Conservation (phyloP, 495 filamentous ascomycete species). For the Pseudotulostoma volvatum region DNA sequence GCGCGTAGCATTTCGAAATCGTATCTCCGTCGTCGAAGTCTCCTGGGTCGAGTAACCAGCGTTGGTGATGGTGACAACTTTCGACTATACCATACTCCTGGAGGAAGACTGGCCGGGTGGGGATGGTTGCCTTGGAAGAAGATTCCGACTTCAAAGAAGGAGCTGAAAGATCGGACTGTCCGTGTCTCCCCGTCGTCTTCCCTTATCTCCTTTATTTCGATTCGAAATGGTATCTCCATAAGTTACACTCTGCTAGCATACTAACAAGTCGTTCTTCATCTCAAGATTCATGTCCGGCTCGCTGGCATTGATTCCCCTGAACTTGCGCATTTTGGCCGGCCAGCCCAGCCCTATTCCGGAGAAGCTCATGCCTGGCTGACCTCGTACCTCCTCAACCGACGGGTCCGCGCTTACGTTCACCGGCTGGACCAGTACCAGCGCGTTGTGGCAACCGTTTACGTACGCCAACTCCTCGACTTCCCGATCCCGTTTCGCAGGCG, state of each 20-base stretch:
- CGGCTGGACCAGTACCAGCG: conserved; percentile 82
- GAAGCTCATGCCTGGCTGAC: conserved; percentile 71
- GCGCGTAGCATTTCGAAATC: conserved; percentile 51
- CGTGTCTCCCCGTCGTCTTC: conserved; percentile 10
- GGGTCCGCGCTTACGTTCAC: conserved; percentile 65
- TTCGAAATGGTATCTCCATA: too few relatives aligned
- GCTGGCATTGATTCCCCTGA: conserved; percentile 92
- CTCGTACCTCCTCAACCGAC: conserved; percentile 50
- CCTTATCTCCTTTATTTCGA: too few relatives aligned
- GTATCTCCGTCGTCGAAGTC: conserved; percentile 48
- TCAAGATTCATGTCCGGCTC: conserved; percentile 60
- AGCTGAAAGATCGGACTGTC: conserved; percentile 65
- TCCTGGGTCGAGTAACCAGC: conserved; percentile 77
- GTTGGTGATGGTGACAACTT: conserved; percentile 96
- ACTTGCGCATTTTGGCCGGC: conserved; percentile 74
- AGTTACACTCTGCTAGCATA: too few relatives aligned
- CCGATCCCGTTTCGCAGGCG: conserved; percentile 39
- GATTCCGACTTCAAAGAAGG: conserved; percentile 48
- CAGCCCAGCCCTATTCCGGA: conserved; percentile 64
- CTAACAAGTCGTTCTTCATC: neutral
- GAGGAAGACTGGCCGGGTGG: conserved; percentile 76
- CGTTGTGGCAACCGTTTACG: conserved; percentile 70
- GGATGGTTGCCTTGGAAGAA: conserved; percentile 66
- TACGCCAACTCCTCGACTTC: conserved; percentile 44
- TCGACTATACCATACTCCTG: conserved; percentile 82